A percentile compares a stretch with the other conserved stretches of the same genome.
These are phyloP conservation scores for Talaromyces sp. DNA, from an alignment of 2,329 filamentous ascomycete genomes.

Conservation along the genomic window DNA sequence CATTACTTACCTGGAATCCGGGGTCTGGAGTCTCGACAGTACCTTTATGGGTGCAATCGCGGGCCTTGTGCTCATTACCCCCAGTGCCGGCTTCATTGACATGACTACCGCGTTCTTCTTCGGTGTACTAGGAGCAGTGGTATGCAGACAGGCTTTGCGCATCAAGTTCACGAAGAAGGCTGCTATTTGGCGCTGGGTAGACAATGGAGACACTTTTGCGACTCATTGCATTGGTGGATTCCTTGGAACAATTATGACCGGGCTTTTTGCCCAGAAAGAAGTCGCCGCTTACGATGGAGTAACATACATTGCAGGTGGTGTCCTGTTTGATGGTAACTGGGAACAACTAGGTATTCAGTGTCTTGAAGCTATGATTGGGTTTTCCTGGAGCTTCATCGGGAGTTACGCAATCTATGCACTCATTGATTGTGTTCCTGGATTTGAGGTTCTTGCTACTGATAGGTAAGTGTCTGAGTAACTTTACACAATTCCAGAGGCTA, in stretches of 20 bases:
- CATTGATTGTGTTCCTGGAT: slow-evolving; percentile 54
- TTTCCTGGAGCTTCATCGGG: slow-evolving; percentile 52
- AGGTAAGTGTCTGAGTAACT: slow-evolving; percentile 44
- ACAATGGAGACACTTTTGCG: slow-evolving; percentile 57
- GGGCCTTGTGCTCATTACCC: slow-evolving; percentile 55
- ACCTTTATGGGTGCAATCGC: slow-evolving; percentile 56
- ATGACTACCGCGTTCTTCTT: slow-evolving; percentile 52
- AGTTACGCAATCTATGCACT: slow-evolving; percentile 52
- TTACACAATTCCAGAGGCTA: not conserved
- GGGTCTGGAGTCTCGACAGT: slow-evolving; percentile 50
- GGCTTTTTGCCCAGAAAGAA: slow-evolving; percentile 52
- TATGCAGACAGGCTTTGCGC: slow-evolving; percentile 53
- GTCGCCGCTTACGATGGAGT: slow-evolving; percentile 53
- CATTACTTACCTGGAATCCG: slow-evolving; percentile 46
- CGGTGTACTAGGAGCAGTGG: slow-evolving; percentile 47
- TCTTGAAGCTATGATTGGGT: slow-evolving; percentile 53
- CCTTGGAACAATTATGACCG: slow-evolving; percentile 52
- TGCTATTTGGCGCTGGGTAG: slow-evolving; percentile 51
- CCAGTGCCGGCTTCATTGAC: slow-evolving; percentile 52
- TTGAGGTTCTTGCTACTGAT: slow-evolving; percentile 54
- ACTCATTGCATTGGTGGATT: slow-evolving; percentile 56
- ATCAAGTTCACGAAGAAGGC: slow-evolving; percentile 55
- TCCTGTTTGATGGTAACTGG: slow-evolving; percentile 53
- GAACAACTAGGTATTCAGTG: slow-evolving; percentile 52
- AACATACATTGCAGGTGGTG: slow-evolving; percentile 49